Percentiles rank a stretch among this genome's conserved stretches.
Conservation (phyloP, 208 protist genomes). For the Leishmania tropica region DNA sequence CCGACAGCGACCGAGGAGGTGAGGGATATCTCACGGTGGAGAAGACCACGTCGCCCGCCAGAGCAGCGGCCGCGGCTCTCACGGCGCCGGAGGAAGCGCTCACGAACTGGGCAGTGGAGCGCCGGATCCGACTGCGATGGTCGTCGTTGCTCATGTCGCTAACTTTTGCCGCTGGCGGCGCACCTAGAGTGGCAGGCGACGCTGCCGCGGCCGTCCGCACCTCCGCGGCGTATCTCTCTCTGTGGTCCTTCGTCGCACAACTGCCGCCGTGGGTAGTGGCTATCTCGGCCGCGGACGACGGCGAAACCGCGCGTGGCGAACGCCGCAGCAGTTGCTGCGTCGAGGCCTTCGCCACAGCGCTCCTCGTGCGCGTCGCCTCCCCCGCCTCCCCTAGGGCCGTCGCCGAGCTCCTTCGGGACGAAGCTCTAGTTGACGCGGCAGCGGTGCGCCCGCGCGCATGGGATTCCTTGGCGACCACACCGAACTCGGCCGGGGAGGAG, state of each 20-base stretch:
- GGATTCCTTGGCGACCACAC: background rate
- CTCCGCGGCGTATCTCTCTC: slow-evolving; percentile 21
- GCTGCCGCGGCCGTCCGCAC: background rate
- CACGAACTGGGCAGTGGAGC: slow-evolving; percentile 21
- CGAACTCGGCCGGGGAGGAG: background rate
- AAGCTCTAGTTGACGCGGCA: slow-evolving; percentile 20
- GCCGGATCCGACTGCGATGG: slow-evolving; percentile 33
- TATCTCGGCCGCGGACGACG: slow-evolving; percentile 20
- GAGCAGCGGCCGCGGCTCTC: background rate
- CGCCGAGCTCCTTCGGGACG: slow-evolving; percentile 25
- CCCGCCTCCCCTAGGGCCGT: slow-evolving; percentile 18
- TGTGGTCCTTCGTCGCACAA: slow-evolving; percentile 33
- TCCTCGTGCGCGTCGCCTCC: slow-evolving; percentile 27
- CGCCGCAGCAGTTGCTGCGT: slow-evolving; percentile 13
- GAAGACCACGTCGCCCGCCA: background rate
- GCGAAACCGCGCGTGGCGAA: background rate
- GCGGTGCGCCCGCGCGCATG: slow-evolving; percentile 19
- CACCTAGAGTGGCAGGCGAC: background rate
- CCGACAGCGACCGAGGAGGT: background rate
- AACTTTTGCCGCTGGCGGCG: background rate
- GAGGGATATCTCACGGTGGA: background rate
- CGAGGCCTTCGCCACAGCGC: slow-evolving; percentile 22
- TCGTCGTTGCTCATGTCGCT: slow-evolving; percentile 20
- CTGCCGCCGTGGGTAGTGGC: slow-evolving; percentile 33
- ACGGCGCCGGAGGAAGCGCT: background rate